These are phyloP conservation scores for Drechslerella dactyloides DNA, from an alignment of 2,329 filamentous ascomycete species.

Conservation along the genomic window DNA sequence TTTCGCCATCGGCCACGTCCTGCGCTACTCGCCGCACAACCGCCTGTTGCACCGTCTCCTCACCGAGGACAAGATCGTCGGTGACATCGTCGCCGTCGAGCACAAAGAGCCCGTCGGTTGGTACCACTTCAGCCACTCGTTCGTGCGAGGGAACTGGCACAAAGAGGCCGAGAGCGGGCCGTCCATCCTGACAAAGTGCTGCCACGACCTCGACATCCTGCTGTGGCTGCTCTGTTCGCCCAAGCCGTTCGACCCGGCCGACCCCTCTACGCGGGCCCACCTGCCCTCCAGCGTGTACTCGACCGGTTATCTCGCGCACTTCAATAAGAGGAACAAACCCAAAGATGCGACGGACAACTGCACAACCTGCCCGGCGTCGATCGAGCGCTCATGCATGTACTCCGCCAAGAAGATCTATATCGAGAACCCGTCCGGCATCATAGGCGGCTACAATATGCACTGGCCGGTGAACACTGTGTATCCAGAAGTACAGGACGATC, in stretches of 20 bases:
- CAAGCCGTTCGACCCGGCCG: slow-evolving; percentile 57
- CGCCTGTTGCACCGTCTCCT: slow-evolving; percentile 80
- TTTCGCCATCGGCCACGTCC: slow-evolving; percentile 91
- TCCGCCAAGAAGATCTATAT: slow-evolving; percentile 84
- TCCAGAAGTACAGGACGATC: slow-evolving; percentile 82
- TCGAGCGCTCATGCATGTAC: slow-evolving; percentile 78
- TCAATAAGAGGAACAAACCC: slow-evolving; percentile 78
- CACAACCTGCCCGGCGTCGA: slow-evolving; percentile 69
- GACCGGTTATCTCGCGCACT: slow-evolving; percentile 77
- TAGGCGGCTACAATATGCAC: slow-evolving; percentile 66
- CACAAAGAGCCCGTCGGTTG: slow-evolving; percentile 94
- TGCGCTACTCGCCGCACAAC: slow-evolving; percentile 93
- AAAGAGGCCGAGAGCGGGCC: slow-evolving; percentile 77
- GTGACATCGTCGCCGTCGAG: slow-evolving; percentile 82
- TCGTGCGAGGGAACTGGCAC: slow-evolving; percentile 92
- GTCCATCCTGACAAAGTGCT: slow-evolving; percentile 90
- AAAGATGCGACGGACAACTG: slow-evolving; percentile 78
- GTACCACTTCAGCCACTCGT: slow-evolving; percentile 94
- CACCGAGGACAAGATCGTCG: slow-evolving; percentile 75
- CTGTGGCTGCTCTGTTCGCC: slow-evolving; percentile 89
- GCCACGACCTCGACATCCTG: slow-evolving; percentile 92
- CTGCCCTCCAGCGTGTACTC: slow-evolving; percentile 78
- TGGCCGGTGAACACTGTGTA: slow-evolving; percentile 93
- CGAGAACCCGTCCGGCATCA: slow-evolving; percentile 68
- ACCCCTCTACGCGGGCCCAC: slow-evolving; percentile 64